Base-by-base conservation (phyloP, 345 rosid genomes). In the Raphanus sativus region DNA sequence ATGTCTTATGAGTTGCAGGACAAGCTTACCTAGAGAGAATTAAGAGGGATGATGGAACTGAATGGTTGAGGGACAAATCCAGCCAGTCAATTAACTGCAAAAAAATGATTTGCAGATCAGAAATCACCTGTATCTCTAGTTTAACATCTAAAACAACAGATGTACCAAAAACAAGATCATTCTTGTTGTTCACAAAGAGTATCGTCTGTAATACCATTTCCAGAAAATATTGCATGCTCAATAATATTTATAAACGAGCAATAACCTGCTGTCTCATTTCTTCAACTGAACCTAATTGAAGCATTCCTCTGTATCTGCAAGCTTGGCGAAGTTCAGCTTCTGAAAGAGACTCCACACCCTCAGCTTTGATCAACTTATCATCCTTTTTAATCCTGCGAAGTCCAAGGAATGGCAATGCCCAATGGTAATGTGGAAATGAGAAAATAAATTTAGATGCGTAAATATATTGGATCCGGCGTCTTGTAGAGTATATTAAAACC, bases 291-390 rank as follows among this genome's bases (percentile, higher is more conserved):
- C 87, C 92, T 79, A 90, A 81, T 34, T 94, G 97, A 82, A 94
- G 93, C 79, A 94, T 80, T 65, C 98, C 98, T 79, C 98, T 89
- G 10, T 89, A 90, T 85, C 97, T 90, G 77, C 98, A 94, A 67
- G 93, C 98, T 81, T 92, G 95, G 45, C 92, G 88, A 81, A 94
- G 97, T 83, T 94, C 98, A 29, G 83, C 85, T 83, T 94, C 98
- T 33, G 92, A 86, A 79, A 92, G 98, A 45, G 98, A 90, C 83
- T 92, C 95, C 78, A 90, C 84, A 67, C 97, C 97, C 85, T 94
- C 98, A 71, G 89, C 90, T 83, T 85, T 87, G 75, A 94, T 94
- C 97, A 92, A 85, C 84, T 82, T 92, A 85, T 94, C 98, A 83
- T 94, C 98, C 75, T 82, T 88, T 83, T 94, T 94, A 65, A 94